A percentile compares a stretch with the other conserved stretches of the same genome.
Conservation (phyloP, 768 basidiomycete species). For the Paxillus ammoniavirescens region DNA sequence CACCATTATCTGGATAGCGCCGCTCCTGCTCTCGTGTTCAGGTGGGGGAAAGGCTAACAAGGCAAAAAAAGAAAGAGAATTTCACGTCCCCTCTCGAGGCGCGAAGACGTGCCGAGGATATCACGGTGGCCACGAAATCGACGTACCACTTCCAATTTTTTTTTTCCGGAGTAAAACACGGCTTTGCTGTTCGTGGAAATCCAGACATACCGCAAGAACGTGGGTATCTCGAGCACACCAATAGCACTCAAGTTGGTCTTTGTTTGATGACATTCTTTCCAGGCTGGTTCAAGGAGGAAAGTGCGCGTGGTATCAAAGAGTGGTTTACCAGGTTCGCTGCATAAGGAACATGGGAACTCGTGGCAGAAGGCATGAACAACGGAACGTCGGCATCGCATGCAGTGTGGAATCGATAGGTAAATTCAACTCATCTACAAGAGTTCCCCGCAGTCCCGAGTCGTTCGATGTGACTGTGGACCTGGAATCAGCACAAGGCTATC, state of each 20-base stretch:
- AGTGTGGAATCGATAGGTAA: too few species aligned
- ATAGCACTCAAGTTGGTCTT: too few species aligned
- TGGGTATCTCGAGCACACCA: slow-evolving; percentile 1
- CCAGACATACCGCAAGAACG: slow-evolving; percentile 15
- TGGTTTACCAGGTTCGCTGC: slow-evolving; percentile 47
- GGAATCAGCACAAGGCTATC: too few species aligned
- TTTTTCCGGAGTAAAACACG: slow-evolving; percentile 42
- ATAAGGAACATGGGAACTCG: background rate
- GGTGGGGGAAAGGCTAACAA: slow-evolving; percentile 13
- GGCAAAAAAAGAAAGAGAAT: slow-evolving; percentile 42
- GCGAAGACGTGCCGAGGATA: slow-evolving; percentile 55
- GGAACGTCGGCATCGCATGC: too few species aligned
- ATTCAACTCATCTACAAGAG: too few species aligned
- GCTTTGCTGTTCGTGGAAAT: slow-evolving; percentile 20
- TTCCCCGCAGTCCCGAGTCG: too few species aligned
- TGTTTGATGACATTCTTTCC: background rate
- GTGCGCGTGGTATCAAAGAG: slow-evolving; percentile 42
- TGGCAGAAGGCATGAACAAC: too few species aligned
- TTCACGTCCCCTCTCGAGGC: slow-evolving; percentile 45
- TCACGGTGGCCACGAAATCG: slow-evolving; percentile 46
- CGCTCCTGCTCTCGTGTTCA: slow-evolving; percentile 22
- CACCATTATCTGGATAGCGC: slow-evolving; percentile 3
- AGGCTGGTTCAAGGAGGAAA: slow-evolving; percentile 63
- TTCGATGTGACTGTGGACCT: too few species aligned
- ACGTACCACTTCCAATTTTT: slow-evolving; percentile 57